Conservation (phyloP, 495 filamentous ascomycete genomes). For the Penicillium goetzii region DNA sequence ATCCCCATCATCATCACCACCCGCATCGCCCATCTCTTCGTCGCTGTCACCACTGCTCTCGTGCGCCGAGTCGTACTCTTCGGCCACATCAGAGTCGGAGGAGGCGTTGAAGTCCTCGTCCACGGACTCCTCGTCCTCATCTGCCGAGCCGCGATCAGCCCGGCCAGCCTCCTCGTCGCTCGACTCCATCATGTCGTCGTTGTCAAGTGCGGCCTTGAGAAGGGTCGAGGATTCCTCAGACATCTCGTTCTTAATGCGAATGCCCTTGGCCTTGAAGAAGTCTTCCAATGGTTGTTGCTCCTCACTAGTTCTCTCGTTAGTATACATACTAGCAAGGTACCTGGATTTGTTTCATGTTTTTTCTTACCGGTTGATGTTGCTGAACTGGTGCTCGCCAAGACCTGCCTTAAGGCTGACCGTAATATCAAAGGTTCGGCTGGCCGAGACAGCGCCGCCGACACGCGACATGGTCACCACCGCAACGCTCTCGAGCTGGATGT, state of each 20-base stretch:
- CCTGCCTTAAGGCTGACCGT: constrained; percentile 82
- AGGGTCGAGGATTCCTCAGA: constrained; percentile 54
- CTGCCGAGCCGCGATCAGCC: constrained; percentile 84
- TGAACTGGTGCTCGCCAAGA: constrained; percentile 86
- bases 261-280: constrained; percentile 90
- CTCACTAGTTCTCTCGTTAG: constrained; percentile 55
- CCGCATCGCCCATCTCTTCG: constrained; percentile 63
- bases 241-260: constrained; percentile 98
- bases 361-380: constrained; percentile 90
- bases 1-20: constrained; percentile 58
- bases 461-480: constrained; percentile 91
- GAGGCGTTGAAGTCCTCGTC: constrained; percentile 96
- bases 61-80: constrained; percentile 92
- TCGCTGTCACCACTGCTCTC: constrained; percentile 79
- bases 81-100: constrained; percentile 90
- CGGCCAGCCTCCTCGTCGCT: constrained; percentile 77
- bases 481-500: constrained; percentile 90
- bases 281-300: constrained; percentile 93
- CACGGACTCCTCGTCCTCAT: constrained; percentile 91
- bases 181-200: constrained; percentile 74
- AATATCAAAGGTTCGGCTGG: constrained; percentile 96
- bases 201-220: constrained; percentile 68
- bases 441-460: constrained; percentile 90
- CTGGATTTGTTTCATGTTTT: background rate
- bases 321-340: background rate